Evolutionary conservation across 345 rosid species (phyloP).

Genomic region (Eucalyptus shirleyi): DNA sequence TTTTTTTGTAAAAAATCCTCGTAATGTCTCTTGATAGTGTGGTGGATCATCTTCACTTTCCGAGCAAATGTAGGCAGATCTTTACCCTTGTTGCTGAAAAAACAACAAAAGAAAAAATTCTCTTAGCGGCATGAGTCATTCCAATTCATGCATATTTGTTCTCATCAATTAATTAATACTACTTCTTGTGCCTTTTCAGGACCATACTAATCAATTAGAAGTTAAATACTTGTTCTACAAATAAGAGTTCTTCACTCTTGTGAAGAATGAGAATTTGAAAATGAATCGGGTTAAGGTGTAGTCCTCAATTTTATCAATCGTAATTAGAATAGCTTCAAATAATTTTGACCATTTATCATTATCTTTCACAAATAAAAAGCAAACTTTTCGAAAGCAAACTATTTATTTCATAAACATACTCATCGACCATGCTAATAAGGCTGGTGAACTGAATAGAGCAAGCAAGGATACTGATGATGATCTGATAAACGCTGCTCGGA

Average conservation of each 20-base stretch:
- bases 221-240: background rate
- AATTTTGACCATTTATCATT: background rate
- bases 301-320: background rate
- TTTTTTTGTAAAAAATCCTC: background rate
- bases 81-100: background rate
- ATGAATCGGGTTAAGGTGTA: background rate
- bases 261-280: too few relatives aligned
- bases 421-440: background rate
- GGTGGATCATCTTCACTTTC: background rate
- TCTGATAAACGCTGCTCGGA: background rate
- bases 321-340: background rate
- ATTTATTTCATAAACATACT: too few relatives aligned
- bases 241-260: background rate
- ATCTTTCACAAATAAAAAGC: background rate
- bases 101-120: background rate
- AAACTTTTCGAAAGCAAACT: background rate
- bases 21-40: background rate
- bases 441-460: background rate
- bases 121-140: background rate
- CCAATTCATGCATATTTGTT: background rate
- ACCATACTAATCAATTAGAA: background rate
- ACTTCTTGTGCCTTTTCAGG: background rate
- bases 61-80: background rate
- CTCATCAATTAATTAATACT: background rate
- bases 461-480: background rate